phyloP scores from a whole-genome alignment of 1,139 yeast genomes.

The Scheffersomyces titani region DNA sequence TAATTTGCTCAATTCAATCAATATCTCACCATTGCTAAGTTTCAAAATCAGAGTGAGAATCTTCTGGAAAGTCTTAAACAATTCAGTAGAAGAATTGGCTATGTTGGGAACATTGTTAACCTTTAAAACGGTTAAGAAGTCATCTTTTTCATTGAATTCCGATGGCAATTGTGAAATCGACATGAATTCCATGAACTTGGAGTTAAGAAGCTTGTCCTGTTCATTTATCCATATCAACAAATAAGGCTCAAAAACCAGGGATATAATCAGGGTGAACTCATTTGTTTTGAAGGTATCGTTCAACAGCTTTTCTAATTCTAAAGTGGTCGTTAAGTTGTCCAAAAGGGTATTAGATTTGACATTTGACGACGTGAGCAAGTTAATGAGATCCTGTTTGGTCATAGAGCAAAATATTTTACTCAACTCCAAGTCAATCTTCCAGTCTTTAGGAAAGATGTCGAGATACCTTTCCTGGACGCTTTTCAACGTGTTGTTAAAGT shows the following conservation, averaged over 20 bases:
- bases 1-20: conserved; percentile 61
- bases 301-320: conserved; percentile 76
- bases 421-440: conserved; percentile 70
- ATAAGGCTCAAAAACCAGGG: conserved; percentile 82
- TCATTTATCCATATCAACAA: conserved; percentile 84
- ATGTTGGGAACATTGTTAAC: conserved; percentile 57
- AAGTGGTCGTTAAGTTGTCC: conserved; percentile 31
- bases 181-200: conserved; percentile 63
- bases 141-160: conserved; percentile 31
- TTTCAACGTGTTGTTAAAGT: conserved; percentile 69
- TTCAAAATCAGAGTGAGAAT: conserved; percentile 75
- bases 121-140: conserved; percentile 34
- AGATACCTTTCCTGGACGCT: conserved; percentile 56
- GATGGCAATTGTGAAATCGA: conserved; percentile 47
- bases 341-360: conserved; percentile 13
- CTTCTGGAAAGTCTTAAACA: conserved; percentile 75
- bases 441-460: conserved; percentile 62
- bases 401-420: conserved; percentile 64
- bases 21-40: conserved; percentile 67
- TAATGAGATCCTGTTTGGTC: conserved; percentile 65
- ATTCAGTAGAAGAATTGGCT: conserved; percentile 80
- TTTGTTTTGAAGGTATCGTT: conserved; percentile 54
- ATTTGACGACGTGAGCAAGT: conserved; percentile 11
- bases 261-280: conserved; percentile 54
- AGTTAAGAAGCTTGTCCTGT: conserved; percentile 66